Evolutionary conservation across 495 filamentous ascomycete genomes (phyloP), one percentile per base, ranked within the genome.

Genomic region (Penicillium samsonianum): DNA sequence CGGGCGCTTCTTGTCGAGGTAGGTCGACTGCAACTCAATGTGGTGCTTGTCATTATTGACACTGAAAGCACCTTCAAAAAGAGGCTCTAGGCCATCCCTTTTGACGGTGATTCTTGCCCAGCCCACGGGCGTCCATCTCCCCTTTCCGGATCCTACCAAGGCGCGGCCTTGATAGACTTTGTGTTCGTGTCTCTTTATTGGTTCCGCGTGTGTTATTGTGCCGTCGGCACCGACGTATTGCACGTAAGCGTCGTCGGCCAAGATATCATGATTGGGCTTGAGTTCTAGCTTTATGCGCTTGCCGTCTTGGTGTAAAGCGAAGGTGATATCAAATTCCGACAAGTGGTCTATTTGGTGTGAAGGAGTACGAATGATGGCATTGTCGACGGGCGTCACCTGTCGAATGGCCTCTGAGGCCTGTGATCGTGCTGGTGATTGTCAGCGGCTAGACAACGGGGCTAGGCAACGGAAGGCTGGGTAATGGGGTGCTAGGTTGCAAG

Each of bases 1-100:
- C 1, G 70, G 70, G 57, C 90, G 85, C 63, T 83, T 84, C 51
- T 90, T 96, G 62, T 84, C 80, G 65, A 83, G 78, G 64, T 94
- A 98, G 37, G 83, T 87, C 28, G 82, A 82, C 54, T 82, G 80
- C 53, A 91, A 78, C 62, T 96, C 91, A 25, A 98, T 78, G 73
- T 98, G 93, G 65, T 98, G 92, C 59, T 91, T 86, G 68, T 96
- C 85, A 33, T 86, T 80, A 59, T 85, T 67, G 17, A 98, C 70
- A 45, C 87, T 86, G 74, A 98, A 98, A 3, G 89, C 88, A 26
- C 95, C 94, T 72, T 96, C 90, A 59, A 98, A 98, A 8, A 96
- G 71, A 25, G 94, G 95, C 35, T 82, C 65, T 17, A 74, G 60
- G 3, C 94, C 94, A 76, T 98, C 94, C 60, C 77, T 79, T 61